Percentiles rank a stretch among this genome's conserved stretches.
These are phyloP conservation scores for Kodamaea nitidulidarum DNA, from an alignment of 805 yeast genomes.

Conservation along the genomic window DNA sequence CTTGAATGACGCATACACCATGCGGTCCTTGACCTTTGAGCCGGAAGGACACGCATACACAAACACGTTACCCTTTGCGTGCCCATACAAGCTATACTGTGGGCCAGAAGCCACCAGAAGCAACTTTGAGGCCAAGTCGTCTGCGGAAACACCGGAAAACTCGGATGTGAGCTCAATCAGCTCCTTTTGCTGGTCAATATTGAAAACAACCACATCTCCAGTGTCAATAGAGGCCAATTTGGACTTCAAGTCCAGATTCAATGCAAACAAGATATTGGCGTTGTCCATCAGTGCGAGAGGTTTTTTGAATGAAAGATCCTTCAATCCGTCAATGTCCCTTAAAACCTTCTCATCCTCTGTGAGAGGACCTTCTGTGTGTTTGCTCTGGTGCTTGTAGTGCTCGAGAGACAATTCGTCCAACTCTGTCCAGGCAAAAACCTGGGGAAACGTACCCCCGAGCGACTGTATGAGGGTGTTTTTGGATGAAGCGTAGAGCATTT, in stretches of 20 bases:
- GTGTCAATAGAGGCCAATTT: constrained; percentile 17
- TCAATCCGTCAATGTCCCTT: constrained; percentile 36
- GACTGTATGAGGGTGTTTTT: constrained; percentile 72
- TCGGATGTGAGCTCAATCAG: constrained; percentile 23
- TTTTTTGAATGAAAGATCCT: constrained; percentile 23
- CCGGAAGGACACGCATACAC: constrained; percentile 89
- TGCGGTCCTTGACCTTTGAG: constrained; percentile 83
- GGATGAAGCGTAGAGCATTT: constrained; percentile 93
- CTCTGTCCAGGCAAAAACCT: constrained; percentile 49
- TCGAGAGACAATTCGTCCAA: constrained; percentile 48
- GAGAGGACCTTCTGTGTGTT: constrained; percentile 40
- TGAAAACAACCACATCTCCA: constrained; percentile 39
- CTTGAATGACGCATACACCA: constrained; percentile 86
- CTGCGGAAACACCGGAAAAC: constrained; percentile 16
- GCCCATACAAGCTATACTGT: constrained; percentile 51
- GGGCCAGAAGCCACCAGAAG: constrained; percentile 21
- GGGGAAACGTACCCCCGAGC: constrained; percentile 59
- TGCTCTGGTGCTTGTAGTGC: constrained; percentile 35
- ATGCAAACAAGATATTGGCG: constrained; percentile 21
- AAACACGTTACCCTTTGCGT: constrained; percentile 45
- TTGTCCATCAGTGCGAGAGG: constrained; percentile 35
- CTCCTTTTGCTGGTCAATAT: constrained; percentile 50
- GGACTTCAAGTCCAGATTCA: constrained; percentile 24
- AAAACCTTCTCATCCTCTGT: constrained; percentile 57
- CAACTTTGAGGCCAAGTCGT: constrained; percentile 20